Base-by-base conservation (phyloP, 2,329 filamentous ascomycete species). In the Apiospora aurea region DNA sequence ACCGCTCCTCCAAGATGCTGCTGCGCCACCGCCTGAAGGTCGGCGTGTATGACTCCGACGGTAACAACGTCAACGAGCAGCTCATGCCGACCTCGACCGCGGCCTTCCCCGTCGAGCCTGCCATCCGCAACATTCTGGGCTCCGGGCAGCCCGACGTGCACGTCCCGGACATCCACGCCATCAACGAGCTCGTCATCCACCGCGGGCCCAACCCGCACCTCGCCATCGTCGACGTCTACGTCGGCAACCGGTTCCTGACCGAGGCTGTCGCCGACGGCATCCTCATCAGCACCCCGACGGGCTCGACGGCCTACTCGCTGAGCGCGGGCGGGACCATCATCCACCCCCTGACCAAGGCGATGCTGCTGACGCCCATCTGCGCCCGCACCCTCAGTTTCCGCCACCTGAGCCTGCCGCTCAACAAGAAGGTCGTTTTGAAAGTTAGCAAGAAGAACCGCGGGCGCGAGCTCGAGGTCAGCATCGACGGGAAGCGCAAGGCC, bases 151-250 rank as follows among this genome's bases (percentile, higher is more conserved):
- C 41, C 2, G 11, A 34, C n/a, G 71, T 75, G 61, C 73, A 67
- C 0, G 81, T 83, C 0, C 83, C 85, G 0, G 84, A 85, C 0
- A 81, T 91, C 46, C 89, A 90, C 74, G 96, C 96, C 69, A 94
- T 98, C 84, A 99, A 99, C 81, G 96, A 99, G 82, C 92, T 99
- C 14, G 92, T 97, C 1, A 92, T 99, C 47, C 96, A 99, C 81
- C 91, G 96, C 29, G 96, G 96, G 53, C 92, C 93, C 46, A 92
- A 96, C 74, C 94, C 96, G 0, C 96, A 98, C 81, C 88, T 99
- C 7, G 94, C 95, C 49, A 92, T 97, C 75, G 94, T 99, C 76
- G 94, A 97, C 78, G 94, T 99, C 61, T 96, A 91, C 78, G 92
- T 98, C 73, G 95, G 95, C 77, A 93, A 94, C 46, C 91, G 94